A percentile compares a stretch with the other conserved stretches of the same genome.
These are phyloP conservation scores for Puccinia hordei DNA, from an alignment of 1,284 basidiomycete species.

Conservation along the genomic window DNA sequence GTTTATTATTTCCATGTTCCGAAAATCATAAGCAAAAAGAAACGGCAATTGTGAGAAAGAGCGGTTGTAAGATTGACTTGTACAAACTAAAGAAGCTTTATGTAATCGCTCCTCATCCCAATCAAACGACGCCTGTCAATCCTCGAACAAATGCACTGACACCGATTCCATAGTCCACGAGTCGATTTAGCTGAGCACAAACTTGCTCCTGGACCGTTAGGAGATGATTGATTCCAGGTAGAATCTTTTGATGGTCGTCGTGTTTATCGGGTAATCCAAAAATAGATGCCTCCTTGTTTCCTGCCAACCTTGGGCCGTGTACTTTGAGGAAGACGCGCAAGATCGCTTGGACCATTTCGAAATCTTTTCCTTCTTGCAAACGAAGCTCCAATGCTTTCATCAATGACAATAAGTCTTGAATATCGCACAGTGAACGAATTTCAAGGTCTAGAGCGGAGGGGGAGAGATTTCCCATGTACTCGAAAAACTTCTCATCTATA, in stretches of 20 bases:
- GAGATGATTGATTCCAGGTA: constrained; percentile 1
- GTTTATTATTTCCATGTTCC: not conserved
- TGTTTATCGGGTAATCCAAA: constrained; percentile 12
- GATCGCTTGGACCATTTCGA: constrained; percentile 90
- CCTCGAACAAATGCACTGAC: constrained; percentile 49
- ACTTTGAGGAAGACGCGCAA: constrained; percentile 79
- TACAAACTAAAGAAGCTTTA: not conserved
- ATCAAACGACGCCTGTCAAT: constrained; percentile 42
- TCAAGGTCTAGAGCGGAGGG: constrained; percentile 89
- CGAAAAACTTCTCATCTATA: constrained; percentile 79
- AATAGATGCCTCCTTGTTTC: not conserved
- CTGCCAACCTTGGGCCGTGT: constrained; percentile 75
- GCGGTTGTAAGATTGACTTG: not conserved
- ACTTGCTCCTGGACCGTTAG: constrained; percentile 35
- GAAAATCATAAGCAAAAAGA: not conserved
- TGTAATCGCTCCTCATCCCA: not conserved
- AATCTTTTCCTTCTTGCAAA: constrained; percentile 78
- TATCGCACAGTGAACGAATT: constrained; percentile 69
- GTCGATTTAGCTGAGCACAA: constrained; percentile 30
- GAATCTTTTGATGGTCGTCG: constrained; percentile 22
- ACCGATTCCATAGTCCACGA: constrained; percentile 49
- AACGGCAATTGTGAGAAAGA: not conserved
- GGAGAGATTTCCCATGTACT: constrained; percentile 79
- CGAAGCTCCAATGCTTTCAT: constrained; percentile 73
- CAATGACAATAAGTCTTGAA: constrained; percentile 72